Conservation (phyloP, 2,329 filamentous ascomycete genomes). For the Cercospora zeina region DNA sequence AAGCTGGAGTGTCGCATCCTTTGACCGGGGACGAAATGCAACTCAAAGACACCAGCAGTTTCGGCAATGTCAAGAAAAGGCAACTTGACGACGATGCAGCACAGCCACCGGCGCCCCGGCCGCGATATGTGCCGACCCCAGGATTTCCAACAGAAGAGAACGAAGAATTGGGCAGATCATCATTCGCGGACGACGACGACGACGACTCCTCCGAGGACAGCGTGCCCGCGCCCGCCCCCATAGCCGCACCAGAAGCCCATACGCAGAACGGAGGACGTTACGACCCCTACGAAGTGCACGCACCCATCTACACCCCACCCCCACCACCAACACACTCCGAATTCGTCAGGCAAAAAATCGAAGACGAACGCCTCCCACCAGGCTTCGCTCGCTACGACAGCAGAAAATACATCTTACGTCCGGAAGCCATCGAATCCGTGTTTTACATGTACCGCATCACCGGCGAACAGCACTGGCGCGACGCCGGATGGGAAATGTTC, state of each 20-base stretch:
- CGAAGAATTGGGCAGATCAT: slow-evolving; percentile 7
- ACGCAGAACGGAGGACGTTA: slow-evolving; percentile 4
- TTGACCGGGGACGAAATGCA: neutral
- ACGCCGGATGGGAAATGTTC: slow-evolving; percentile 87
- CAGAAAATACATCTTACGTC: slow-evolving; percentile 50
- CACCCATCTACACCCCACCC: slow-evolving; percentile 32
- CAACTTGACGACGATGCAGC: slow-evolving; percentile 5
- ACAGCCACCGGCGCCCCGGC: slow-evolving; percentile 4
- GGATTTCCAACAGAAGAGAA: slow-evolving; percentile 12
- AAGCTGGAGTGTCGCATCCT: neutral
- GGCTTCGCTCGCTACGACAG: slow-evolving; percentile 45
- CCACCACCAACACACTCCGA: slow-evolving; percentile 38
- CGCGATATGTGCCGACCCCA: slow-evolving; percentile 9
- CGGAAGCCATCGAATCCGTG: slow-evolving; percentile 83
- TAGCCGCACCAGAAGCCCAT: neutral
- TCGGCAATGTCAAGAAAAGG: slow-evolving; percentile 4
- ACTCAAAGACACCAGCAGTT: slow-evolving; percentile 10
- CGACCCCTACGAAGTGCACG: slow-evolving; percentile 6
- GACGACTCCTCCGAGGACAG: slow-evolving; percentile 1
- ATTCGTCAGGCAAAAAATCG: slow-evolving; percentile 40
- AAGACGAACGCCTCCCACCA: slow-evolving; percentile 44
- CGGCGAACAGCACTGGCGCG: slow-evolving; percentile 71
- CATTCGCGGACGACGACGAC: slow-evolving; percentile 1
- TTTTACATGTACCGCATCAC: slow-evolving; percentile 92
- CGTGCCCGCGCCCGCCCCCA: neutral